Evolutionary conservation across 2,329 filamentous ascomycete genomes (phyloP).

Genomic region (Paracorniculantispora psalliotae): DNA sequence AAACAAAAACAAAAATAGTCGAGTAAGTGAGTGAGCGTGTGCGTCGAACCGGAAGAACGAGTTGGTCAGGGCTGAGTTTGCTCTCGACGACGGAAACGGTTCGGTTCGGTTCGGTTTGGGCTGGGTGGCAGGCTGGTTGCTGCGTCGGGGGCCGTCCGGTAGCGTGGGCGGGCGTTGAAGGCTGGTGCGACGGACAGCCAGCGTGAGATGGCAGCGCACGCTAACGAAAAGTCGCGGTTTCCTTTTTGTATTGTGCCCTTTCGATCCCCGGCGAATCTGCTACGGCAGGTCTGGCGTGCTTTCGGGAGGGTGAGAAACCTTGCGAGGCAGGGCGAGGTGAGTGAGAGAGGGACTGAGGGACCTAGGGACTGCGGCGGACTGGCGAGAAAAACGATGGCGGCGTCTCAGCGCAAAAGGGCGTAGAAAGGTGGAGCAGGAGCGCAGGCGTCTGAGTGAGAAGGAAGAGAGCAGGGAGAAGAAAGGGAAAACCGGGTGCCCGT

Average conservation of each 20-base stretch:
- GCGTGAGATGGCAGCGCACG: neutral
- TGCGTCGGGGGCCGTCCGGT: neutral
- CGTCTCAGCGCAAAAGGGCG: slow-evolving; percentile 13
- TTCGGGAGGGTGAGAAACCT: neutral
- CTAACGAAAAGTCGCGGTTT: too few relatives aligned
- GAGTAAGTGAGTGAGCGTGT: neutral
- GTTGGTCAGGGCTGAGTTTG: slow-evolving; percentile 4
- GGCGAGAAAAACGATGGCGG: neutral
- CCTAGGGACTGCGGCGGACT: neutral
- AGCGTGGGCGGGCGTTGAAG: neutral
- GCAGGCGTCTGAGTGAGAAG: neutral
- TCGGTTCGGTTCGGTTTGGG: neutral
- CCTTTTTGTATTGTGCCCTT: too few relatives aligned
- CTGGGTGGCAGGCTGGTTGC: neutral
- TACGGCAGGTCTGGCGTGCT: neutral
- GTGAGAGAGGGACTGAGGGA: neutral
- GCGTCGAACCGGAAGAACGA: neutral
- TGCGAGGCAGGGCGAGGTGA: neutral
- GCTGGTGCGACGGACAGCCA: neutral
- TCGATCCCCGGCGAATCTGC: neutral
- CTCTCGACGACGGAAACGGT: neutral
- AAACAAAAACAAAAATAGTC: neutral
- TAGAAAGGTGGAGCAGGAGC: slow-evolving; percentile 2
- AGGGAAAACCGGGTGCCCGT: neutral
- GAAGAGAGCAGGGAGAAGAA: neutral